Conservation (phyloP, 2,329 filamentous ascomycete genomes). For the Colletotrichum lini region DNA sequence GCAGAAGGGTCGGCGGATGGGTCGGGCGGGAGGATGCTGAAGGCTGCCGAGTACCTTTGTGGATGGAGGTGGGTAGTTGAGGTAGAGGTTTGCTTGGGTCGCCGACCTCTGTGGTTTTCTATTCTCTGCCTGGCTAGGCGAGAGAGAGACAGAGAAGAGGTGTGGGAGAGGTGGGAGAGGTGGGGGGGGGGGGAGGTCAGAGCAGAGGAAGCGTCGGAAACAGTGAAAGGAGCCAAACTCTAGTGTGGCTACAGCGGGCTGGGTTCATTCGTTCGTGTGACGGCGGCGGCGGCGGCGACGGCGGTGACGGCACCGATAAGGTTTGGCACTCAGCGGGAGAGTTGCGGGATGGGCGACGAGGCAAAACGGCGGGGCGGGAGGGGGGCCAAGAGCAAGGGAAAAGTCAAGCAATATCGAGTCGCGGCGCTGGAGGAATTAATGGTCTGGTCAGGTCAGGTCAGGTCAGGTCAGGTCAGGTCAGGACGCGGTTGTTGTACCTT, state of each 20-base stretch:
- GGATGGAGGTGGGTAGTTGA: not conserved
- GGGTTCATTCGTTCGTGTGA: constrained; percentile 27
- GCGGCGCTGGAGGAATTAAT: not conserved
- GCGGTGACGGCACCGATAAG: constrained; percentile 13
- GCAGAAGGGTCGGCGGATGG: constrained; percentile 9
- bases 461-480: too few relatives aligned
- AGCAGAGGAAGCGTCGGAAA: constrained; percentile 21
- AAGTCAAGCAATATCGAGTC: not conserved
- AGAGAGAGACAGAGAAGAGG: not conserved
- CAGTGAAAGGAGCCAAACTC: not conserved
- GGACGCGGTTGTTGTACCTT: not conserved
- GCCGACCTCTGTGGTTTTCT: not conserved
- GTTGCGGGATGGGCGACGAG: constrained; percentile 10
- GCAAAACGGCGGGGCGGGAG: not conserved
- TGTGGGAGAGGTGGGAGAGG: constrained; percentile 8
- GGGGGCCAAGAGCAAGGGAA: not conserved
- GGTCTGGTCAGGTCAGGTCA: not conserved
- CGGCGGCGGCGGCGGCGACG: not conserved
- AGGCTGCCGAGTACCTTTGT: not conserved
- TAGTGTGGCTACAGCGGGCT: constrained; percentile 32
- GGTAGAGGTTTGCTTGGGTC: not conserved
- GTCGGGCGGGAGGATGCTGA: not conserved
- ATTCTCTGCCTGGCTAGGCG: not conserved
- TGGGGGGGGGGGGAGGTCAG: not conserved
- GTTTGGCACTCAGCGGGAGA: constrained; percentile 21